Evolutionary conservation across 2,329 filamentous ascomycete genomes (phyloP).

Genomic region (Fusarium proliferatum): DNA sequence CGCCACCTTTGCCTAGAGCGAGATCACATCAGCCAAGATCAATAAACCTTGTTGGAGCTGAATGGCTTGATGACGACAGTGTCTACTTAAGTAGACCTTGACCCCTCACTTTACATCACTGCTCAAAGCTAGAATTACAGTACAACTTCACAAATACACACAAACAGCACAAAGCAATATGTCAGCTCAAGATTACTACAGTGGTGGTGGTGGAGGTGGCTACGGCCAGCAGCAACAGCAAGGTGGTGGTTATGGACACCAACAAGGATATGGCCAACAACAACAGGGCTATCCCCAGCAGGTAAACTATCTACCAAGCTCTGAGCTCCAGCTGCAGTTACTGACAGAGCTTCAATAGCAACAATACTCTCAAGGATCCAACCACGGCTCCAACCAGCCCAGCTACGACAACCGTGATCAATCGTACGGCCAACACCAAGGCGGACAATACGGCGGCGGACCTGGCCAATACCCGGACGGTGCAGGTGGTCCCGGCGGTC

Average conservation of each 20-base stretch:
- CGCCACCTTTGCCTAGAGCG: conserved; percentile 24
- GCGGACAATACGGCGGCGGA: conserved; percentile 27
- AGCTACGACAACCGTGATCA: conserved; percentile 29
- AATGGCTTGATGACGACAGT: conserved; percentile 23
- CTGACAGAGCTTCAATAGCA: conserved; percentile 7
- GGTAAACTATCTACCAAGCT: neutral
- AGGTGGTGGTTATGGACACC: conserved; percentile 7
- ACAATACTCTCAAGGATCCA: conserved; percentile 34
- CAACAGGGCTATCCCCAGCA: conserved; percentile 38
- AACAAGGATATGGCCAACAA: conserved; percentile 27
- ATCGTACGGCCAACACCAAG: conserved; percentile 34
- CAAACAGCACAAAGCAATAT: conserved; percentile 13
- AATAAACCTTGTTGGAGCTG: conserved; percentile 9
- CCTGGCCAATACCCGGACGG: conserved; percentile 26
- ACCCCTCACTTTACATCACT: conserved; percentile 4
- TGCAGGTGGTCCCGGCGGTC: conserved; percentile 8
- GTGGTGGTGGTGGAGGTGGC: conserved; percentile 24
- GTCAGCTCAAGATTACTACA: conserved; percentile 43
- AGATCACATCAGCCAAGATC: conserved; percentile 38
- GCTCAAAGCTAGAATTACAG: neutral
- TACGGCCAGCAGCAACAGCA: conserved; percentile 20
- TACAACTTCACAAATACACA: neutral
- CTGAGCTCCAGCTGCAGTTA: fast-evolving
- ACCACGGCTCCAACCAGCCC: conserved; percentile 30
- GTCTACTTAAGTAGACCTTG: conserved; percentile 23